phyloP scores from a whole-genome alignment of 192 early-diverging fungal species.

The Linderina pennispora region DNA sequence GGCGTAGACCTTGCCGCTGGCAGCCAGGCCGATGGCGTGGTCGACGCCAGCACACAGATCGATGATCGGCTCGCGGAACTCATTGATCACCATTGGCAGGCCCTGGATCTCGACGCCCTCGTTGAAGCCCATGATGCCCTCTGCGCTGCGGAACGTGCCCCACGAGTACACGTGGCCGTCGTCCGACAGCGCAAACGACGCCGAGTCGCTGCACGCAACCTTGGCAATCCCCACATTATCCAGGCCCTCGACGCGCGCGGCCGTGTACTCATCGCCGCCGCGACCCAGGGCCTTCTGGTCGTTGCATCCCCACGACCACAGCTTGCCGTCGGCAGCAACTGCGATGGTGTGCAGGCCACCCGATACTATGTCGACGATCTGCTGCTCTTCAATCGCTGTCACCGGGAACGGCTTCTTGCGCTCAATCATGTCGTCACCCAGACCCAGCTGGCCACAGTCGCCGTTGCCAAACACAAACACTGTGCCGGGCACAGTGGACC shows the following conservation, averaged over 20 bases:
- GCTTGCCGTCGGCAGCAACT: constrained; percentile 59
- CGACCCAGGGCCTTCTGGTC: constrained; percentile 85
- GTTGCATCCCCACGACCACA: constrained; percentile 96
- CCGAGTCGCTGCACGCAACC: constrained; percentile 79
- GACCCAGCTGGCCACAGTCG: constrained; percentile 87
- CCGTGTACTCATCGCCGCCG: constrained; percentile 54
- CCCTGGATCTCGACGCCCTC: constrained; percentile 58
- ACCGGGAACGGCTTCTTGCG: constrained; percentile 73
- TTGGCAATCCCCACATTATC: constrained; percentile 67
- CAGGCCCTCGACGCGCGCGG: constrained; percentile 71
- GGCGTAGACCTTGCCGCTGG: constrained; percentile 69
- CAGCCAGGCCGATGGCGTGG: constrained; percentile 73
- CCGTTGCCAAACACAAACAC: constrained; percentile 86
- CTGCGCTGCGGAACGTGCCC: constrained; percentile 80
- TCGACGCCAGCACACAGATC: constrained; percentile 79
- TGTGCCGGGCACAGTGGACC: constrained; percentile 6
- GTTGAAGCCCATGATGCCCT: constrained; percentile 81
- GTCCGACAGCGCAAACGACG: constrained; percentile 70
- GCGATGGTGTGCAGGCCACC: constrained; percentile 89
- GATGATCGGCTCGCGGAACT: constrained; percentile 57
- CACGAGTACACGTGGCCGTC: constrained; percentile 79
- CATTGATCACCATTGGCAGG: constrained; percentile 53
- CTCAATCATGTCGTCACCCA: constrained; percentile 75
- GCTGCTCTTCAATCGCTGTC: constrained; percentile 56
- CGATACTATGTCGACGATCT: constrained; percentile 71